These are phyloP conservation scores for Rhizopogon vinicolor DNA, from an alignment of 768 basidiomycete species.

Conservation along the genomic window DNA sequence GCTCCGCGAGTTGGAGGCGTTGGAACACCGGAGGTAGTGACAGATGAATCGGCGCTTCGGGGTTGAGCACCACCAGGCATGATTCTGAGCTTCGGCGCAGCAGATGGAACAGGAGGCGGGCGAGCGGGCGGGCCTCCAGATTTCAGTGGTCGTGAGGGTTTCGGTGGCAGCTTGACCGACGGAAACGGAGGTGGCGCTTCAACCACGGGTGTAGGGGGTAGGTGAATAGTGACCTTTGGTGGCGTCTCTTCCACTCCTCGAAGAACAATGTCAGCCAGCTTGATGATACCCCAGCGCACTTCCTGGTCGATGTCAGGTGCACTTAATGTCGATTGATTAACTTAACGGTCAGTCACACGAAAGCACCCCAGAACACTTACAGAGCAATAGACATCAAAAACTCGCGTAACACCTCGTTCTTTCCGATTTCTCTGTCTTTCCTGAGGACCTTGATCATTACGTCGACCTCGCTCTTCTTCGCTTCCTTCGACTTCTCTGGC, in stretches of 20 bases:
- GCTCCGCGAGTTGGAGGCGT: slow-evolving; percentile 5
- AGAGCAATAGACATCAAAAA: slow-evolving; percentile 77
- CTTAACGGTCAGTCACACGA: slow-evolving; percentile 1
- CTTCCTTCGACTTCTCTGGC: slow-evolving; percentile 66
- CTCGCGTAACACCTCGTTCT: slow-evolving; percentile 75
- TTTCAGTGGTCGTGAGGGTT: slow-evolving; percentile 31
- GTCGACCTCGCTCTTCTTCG: slow-evolving; percentile 80
- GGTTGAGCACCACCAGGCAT: slow-evolving; percentile 15
- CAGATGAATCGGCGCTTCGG: slow-evolving; percentile 15
- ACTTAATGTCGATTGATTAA: slow-evolving; percentile 31
- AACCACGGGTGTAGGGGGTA: slow-evolving; percentile 65
- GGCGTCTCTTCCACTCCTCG: slow-evolving; percentile 77
- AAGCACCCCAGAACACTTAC: slow-evolving; percentile 39
- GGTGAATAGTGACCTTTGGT: slow-evolving; percentile 84
- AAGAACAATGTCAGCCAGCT: slow-evolving; percentile 86
- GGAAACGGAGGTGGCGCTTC: slow-evolving; percentile 57
- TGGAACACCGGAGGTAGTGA: slow-evolving; percentile 4
- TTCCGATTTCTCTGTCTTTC: slow-evolving; percentile 81
- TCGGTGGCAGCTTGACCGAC: slow-evolving; percentile 46
- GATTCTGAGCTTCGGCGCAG: slow-evolving; percentile 54
- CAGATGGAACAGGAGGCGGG: slow-evolving; percentile 23
- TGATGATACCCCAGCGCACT: slow-evolving; percentile 87
- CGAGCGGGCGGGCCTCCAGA: slow-evolving; percentile 28
- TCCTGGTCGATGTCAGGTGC: slow-evolving; percentile 78
- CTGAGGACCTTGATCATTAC: slow-evolving; percentile 81